Base-by-base conservation (phyloP, 2,329 filamentous ascomycete species). In the Hymenoscyphus infarciens region DNA sequence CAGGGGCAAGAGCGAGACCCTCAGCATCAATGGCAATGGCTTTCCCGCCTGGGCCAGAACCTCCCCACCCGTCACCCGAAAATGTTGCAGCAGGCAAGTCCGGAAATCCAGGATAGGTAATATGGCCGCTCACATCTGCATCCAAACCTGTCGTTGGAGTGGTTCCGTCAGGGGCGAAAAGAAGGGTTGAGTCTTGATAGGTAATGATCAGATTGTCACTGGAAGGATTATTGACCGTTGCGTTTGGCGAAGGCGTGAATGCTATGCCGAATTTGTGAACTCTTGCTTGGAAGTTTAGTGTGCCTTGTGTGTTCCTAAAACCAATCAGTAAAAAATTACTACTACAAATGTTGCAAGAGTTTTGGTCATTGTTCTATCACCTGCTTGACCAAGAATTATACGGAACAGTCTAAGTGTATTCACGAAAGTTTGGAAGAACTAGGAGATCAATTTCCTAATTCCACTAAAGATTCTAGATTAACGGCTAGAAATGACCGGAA, bases 1-100 rank as follows among this genome's bases (percentile, higher is more conserved):
- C 82, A 0, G 76, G 67, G 57, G 81, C 81, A 6, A 91, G 78
- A 1, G 85, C 83, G 0, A 92, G 76, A 1, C 88, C 88, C 76
- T 92, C 89, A 0, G 83, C 76, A 70, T 92, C 89, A 2, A 91
- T 71, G 0, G 83, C 74, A 38, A 90, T 80, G 13, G 84, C 79
- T 62, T 78, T 80, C 1, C 85, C 87, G 6, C 87, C 87, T 0
- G 81, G 72, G 0, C 87, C 87, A 1, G 76, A 68, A 6, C 82
- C 81, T 1, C 88, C 88, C 71, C 88, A 91, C 2, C 88, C 88
- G 70, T 91, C 83, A 0, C 88, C 88, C 0, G 77, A 78, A 69
- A 86, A 91, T 3, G 81, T 87, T 4, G 86, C 83, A 1, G 81
- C 80, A 0, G 89, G 88, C 8, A 91, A 76, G 27, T 81, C 77